These are phyloP conservation scores for Capronia epimyces DNA, from an alignment of 2,329 filamentous ascomycete genomes.

Conservation along the genomic window DNA sequence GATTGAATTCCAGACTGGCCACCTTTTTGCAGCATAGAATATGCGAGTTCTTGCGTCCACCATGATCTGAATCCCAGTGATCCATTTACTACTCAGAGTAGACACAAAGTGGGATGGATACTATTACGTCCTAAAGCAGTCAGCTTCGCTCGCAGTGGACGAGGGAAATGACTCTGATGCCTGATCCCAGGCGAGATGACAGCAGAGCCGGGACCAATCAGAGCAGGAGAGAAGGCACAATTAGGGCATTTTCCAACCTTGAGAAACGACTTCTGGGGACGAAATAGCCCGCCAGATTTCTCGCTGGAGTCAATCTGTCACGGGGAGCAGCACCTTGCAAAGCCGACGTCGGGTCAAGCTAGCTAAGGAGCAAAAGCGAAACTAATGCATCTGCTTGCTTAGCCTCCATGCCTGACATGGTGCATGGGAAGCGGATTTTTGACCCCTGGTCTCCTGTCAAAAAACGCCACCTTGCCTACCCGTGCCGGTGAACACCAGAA, in stretches of 20 bases:
- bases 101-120: constrained; percentile 13
- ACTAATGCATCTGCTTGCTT: constrained; percentile 7
- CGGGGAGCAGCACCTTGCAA: constrained; percentile 5
- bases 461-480: constrained; percentile 4
- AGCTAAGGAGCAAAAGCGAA: neutral
- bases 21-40: neutral
- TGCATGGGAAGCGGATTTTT: constrained; percentile 14
- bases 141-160: constrained; percentile 18
- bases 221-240: constrained; percentile 4
- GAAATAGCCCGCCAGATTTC: neutral
- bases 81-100: constrained; percentile 2
- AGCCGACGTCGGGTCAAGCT: constrained; percentile 19
- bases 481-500: neutral
- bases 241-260: neutral
- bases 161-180: constrained; percentile 15
- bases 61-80: neutral
- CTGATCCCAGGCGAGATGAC: constrained; percentile 21
- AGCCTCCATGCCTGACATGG: constrained; percentile 22
- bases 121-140: constrained; percentile 13
- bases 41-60: neutral
- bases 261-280: neutral
- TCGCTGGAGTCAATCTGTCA: constrained; percentile 1
- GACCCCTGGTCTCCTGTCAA: constrained; percentile 16
- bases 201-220: constrained; percentile 17
- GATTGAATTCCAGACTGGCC: constrained; percentile 3